phyloP scores from a whole-genome alignment of 1,284 basidiomycete genomes.

The Naganishia liquefaciens region DNA sequence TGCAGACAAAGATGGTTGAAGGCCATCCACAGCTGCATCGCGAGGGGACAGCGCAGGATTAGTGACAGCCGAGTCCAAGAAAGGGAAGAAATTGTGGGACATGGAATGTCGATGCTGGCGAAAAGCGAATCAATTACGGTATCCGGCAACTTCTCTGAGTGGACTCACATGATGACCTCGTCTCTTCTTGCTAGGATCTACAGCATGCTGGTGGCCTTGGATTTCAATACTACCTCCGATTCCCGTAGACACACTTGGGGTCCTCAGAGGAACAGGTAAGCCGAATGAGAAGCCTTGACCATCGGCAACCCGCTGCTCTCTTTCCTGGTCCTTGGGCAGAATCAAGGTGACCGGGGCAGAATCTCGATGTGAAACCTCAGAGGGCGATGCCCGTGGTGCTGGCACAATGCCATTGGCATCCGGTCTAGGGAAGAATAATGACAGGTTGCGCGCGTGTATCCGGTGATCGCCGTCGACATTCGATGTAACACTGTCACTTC shows the following conservation, averaged over 20 bases:
- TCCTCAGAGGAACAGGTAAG: constrained; percentile 52
- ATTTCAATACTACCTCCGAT: constrained; percentile 37
- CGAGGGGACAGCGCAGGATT: constrained; percentile 41
- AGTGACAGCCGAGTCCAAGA: constrained; percentile 65
- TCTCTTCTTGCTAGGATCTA: constrained; percentile 50
- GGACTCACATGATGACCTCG: constrained; percentile 69
- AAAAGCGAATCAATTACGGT: constrained; percentile 78
- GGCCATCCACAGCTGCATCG: neutral
- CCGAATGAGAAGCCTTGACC: constrained; percentile 70
- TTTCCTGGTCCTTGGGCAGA: constrained; percentile 49
- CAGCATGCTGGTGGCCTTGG: constrained; percentile 40
- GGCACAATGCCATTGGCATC: constrained; percentile 54
- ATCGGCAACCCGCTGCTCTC: constrained; percentile 42
- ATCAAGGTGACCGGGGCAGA: constrained; percentile 60
- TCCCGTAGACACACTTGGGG: constrained; percentile 16
- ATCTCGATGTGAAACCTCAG: constrained; percentile 35
- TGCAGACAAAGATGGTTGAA: constrained; percentile 27
- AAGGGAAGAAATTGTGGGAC: constrained; percentile 90
- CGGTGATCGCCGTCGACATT: constrained; percentile 49
- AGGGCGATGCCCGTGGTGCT: constrained; percentile 12
- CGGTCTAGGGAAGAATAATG: constrained; percentile 83
- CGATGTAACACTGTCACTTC: constrained; percentile 16
- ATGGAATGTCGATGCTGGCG: constrained; percentile 84
- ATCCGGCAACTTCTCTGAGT: neutral
- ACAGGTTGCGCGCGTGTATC: constrained; percentile 85